phyloP scores from a whole-genome alignment of 352 stramenopile species.

The Phytophthora hybrid region DNA sequence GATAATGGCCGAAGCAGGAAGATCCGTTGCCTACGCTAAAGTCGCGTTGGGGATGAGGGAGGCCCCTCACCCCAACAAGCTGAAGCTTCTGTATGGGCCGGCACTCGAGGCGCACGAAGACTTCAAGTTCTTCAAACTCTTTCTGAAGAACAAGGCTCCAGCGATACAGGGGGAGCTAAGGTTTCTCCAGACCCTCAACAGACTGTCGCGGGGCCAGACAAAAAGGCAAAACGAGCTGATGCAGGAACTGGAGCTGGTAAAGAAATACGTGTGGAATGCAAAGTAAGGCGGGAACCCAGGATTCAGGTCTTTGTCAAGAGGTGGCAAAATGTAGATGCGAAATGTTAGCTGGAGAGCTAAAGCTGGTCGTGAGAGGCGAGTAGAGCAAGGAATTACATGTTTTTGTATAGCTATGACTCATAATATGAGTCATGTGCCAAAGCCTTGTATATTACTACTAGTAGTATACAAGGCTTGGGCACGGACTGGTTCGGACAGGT shows the following conservation, averaged over 20 bases:
- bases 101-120: background rate
- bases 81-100: background rate
- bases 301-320: too few species aligned
- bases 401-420: too few species aligned
- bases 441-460: too few species aligned
- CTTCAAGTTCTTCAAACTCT: background rate
- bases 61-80: background rate
- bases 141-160: background rate
- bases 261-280: too few species aligned
- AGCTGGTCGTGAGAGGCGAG: too few species aligned
- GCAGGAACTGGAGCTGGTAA: background rate
- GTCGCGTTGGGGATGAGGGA: background rate
- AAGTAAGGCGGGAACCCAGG: too few species aligned
- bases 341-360: too few species aligned
- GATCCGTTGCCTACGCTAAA: background rate
- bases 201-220: background rate
- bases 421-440: too few species aligned
- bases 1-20: slow-evolving; percentile 1
- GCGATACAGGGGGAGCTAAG: background rate
- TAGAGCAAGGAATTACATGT: too few species aligned
- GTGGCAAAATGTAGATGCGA: too few species aligned
- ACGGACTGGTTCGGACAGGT: too few species aligned
- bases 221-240: background rate
- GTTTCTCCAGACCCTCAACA: background rate
- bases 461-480: background rate